phyloP scores from a whole-genome alignment of 2,329 filamentous ascomycete genomes.

The Rutstroemia sp. region DNA sequence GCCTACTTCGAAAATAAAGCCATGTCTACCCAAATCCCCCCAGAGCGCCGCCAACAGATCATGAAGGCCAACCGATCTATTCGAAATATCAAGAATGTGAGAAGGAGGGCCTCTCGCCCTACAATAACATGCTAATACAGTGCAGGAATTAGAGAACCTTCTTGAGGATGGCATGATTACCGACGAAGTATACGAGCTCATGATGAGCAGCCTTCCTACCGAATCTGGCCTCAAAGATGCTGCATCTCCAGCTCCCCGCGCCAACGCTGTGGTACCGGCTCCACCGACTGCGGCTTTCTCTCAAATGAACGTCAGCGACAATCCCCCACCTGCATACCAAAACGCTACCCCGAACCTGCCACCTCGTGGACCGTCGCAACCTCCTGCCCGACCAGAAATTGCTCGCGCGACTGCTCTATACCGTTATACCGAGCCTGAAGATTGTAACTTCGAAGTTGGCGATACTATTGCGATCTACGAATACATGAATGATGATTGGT shows the following conservation, averaged over 20 bases:
- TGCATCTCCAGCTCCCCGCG: conserved; percentile 8
- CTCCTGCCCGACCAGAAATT: conserved; percentile 45
- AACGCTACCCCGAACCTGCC: conserved; percentile 25
- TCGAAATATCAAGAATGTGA: conserved; percentile 31
- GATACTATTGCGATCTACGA: conserved; percentile 76
- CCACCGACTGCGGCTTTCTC: conserved; percentile 25
- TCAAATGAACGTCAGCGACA: conserved; percentile 17
- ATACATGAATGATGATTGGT: conserved; percentile 97
- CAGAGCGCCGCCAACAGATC: conserved; percentile 28
- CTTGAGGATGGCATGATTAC: conserved; percentile 75
- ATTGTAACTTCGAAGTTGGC: conserved; percentile 72
- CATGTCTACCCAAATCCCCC: conserved; percentile 24
- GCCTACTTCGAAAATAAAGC: conserved; percentile 21
- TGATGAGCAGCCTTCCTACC: conserved; percentile 66
- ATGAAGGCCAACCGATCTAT: conserved; percentile 30
- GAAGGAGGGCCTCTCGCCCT: background rate
- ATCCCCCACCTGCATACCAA: conserved; percentile 23
- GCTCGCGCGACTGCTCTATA: conserved; percentile 76
- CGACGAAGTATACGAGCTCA: conserved; percentile 65
- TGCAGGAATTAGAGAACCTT: conserved; percentile 82
- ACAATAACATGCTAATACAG: conserved; percentile 12
- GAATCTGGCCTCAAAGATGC: conserved; percentile 49
- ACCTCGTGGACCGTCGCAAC: conserved; percentile 16
- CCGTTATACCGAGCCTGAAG: conserved; percentile 71
- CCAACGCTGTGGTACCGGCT: conserved; percentile 31